These are phyloP conservation scores for Pezicula neosporulosa DNA, from an alignment of 2,329 filamentous ascomycete species.

Conservation along the genomic window DNA sequence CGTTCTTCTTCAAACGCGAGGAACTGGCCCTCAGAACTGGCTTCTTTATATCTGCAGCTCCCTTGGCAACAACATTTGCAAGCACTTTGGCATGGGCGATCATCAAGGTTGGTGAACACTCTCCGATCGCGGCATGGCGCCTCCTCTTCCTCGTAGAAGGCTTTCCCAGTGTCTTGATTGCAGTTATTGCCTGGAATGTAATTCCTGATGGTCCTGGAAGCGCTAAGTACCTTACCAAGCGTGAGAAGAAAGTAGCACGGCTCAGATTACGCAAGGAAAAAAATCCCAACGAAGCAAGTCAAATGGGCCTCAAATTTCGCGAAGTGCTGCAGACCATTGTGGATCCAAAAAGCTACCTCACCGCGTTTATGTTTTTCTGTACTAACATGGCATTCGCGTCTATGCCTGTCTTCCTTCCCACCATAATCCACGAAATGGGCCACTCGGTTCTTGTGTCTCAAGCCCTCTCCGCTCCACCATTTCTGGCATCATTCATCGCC, in stretches of 20 bases:
- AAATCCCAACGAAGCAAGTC: constrained; percentile 6
- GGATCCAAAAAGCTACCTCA: constrained; percentile 71
- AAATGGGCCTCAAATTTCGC: constrained; percentile 42
- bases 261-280: constrained; percentile 54
- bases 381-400: constrained; percentile 86
- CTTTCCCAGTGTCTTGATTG: constrained; percentile 75
- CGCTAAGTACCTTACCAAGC: constrained; percentile 58
- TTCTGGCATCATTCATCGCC: constrained; percentile 68
- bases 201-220: constrained; percentile 73
- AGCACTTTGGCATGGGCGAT: constrained; percentile 78
- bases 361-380: constrained; percentile 80
- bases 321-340: constrained; percentile 56
- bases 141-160: constrained; percentile 81
- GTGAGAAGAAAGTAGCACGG: constrained; percentile 67
- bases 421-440: constrained; percentile 74
- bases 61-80: constrained; percentile 77
- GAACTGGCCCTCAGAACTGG: constrained; percentile 85
- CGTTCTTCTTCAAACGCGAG: constrained; percentile 59
- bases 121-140: constrained; percentile 79
- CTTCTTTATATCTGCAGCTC: constrained; percentile 83
- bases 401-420: constrained; percentile 83
- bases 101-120: constrained; percentile 59
- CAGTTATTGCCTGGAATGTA: constrained; percentile 68
- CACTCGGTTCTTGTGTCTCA: constrained; percentile 66
- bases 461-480: constrained; percentile 77